Evolutionary conservation across 2,329 filamentous ascomycete genomes (phyloP).

Genomic region (Microsporum ferrugineum): DNA sequence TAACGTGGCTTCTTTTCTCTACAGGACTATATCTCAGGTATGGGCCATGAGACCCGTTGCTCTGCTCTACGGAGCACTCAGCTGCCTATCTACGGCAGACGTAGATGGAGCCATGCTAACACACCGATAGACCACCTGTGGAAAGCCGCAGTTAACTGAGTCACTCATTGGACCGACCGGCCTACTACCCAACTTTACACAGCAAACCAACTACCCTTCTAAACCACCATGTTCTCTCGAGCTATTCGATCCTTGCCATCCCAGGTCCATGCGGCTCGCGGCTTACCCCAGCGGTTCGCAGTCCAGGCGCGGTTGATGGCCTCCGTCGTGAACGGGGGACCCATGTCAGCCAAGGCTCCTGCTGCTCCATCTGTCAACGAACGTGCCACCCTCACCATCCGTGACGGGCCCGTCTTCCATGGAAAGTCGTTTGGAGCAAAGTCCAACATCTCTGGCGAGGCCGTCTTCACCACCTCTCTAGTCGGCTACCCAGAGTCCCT

Average conservation of each 20-base stretch:
- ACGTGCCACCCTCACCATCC: slow-evolving; percentile 87
- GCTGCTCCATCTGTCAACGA: slow-evolving; percentile 49
- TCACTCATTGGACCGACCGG: slow-evolving; percentile 14
- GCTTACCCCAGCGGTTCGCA: slow-evolving; percentile 23
- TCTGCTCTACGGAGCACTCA: not conserved
- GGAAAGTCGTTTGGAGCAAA: slow-evolving; percentile 95
- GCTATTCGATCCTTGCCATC: slow-evolving; percentile 42
- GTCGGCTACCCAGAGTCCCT: slow-evolving; percentile 93
- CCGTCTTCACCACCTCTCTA: slow-evolving; percentile 94
- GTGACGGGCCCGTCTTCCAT: slow-evolving; percentile 89
- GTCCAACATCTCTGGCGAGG: slow-evolving; percentile 92
- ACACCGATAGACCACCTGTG: slow-evolving; percentile 48
- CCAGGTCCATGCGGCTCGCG: slow-evolving; percentile 37
- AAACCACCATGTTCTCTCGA: slow-evolving; percentile 43
- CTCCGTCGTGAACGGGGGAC: slow-evolving; percentile 57
- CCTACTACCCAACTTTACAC: slow-evolving; percentile 9
- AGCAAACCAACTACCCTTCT: not conserved
- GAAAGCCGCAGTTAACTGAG: slow-evolving; percentile 55
- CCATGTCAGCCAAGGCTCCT: slow-evolving; percentile 47
- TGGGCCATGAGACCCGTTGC: slow-evolving; percentile 12
- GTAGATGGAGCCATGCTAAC: slow-evolving; percentile 15
- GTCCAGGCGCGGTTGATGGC: slow-evolving; percentile 43
- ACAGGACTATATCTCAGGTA: slow-evolving; percentile 56
- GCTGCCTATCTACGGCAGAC: not conserved
- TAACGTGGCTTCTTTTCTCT: slow-evolving; percentile 12